phyloP scores from a whole-genome alignment of 495 filamentous ascomycete genomes.

The Zalerion maritima region DNA sequence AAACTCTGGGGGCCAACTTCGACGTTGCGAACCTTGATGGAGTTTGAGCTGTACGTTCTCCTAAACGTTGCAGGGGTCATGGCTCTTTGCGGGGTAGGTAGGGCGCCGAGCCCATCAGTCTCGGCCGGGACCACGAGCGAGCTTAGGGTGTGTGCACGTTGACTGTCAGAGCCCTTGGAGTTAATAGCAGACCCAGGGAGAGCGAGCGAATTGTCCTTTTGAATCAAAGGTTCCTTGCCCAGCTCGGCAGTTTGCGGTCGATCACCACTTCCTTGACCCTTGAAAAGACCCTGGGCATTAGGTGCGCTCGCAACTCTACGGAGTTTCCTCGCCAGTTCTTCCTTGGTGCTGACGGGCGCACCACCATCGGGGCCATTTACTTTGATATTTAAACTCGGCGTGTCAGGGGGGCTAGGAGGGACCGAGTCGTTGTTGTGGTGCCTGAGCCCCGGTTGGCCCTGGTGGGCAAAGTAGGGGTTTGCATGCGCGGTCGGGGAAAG shows the following conservation, averaged over 20 bases:
- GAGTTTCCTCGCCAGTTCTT: conserved; percentile 83
- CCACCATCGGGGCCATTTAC: conserved; percentile 47
- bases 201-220: conserved; percentile 43
- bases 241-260: conserved; percentile 69
- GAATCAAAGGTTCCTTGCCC: conserved; percentile 58
- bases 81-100: conserved; percentile 31
- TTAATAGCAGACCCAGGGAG: too few relatives aligned
- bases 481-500: conserved; percentile 87
- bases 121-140: conserved; percentile 14
- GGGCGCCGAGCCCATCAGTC: conserved; percentile 25
- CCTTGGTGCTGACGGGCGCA: conserved; percentile 54
- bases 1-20: conserved; percentile 93
- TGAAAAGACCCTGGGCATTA: conserved; percentile 90
- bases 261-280: conserved; percentile 43
- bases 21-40: conserved; percentile 93
- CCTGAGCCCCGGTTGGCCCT: conserved; percentile 80
- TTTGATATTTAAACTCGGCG: conserved; percentile 62
- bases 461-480: conserved; percentile 95
- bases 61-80: conserved; percentile 56
- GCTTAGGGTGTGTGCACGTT: conserved; percentile 13
- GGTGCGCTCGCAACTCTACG: conserved; percentile 89
- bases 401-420: conserved; percentile 93
- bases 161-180: conserved; percentile 17
- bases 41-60: conserved; percentile 96
- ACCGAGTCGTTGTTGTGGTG: conserved; percentile 92